Evolutionary conservation across 805 yeast species (phyloP).

Genomic region (Barnettozyma siamensis): DNA sequence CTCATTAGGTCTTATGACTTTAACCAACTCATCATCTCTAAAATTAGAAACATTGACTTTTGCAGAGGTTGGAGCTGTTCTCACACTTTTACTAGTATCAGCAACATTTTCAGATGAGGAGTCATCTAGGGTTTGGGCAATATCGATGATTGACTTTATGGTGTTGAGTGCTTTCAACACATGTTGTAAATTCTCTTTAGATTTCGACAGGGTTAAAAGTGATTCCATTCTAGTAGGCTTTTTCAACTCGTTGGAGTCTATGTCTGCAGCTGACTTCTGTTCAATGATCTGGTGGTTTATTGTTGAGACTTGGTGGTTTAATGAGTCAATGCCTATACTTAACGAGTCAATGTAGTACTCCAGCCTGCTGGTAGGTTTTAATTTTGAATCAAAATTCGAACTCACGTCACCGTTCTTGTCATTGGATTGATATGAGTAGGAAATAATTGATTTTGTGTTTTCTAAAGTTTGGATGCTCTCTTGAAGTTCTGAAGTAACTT

Average conservation of each 20-base stretch:
- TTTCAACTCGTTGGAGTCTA: not conserved
- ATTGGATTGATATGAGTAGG: slow-evolving; percentile 30
- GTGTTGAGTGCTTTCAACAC: slow-evolving; percentile 44
- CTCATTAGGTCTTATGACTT: slow-evolving; percentile 27
- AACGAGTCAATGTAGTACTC: slow-evolving; percentile 63
- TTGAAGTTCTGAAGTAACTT: slow-evolving; percentile 49
- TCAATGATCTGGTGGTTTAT: not conserved
- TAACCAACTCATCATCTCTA: slow-evolving; percentile 4
- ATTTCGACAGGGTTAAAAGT: slow-evolving; percentile 38
- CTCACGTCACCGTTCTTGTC: not conserved
- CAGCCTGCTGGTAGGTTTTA: slow-evolving; percentile 46
- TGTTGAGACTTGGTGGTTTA: slow-evolving; percentile 41
- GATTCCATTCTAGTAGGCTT: slow-evolving; percentile 26
- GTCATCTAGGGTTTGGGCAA: slow-evolving; percentile 18
- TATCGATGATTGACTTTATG: slow-evolving; percentile 33
- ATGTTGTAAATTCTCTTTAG: slow-evolving; percentile 39
- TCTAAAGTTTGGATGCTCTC: slow-evolving; percentile 43
- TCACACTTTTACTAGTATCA: slow-evolving; percentile 2
- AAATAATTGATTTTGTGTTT: slow-evolving; percentile 44
- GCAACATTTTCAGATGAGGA: not conserved
- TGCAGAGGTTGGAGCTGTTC: slow-evolving; percentile 20
- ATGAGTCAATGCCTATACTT: slow-evolving; percentile 49
- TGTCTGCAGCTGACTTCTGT: not conserved
- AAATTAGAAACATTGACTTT: slow-evolving; percentile 1
- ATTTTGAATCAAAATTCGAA: slow-evolving; percentile 20